Base-by-base conservation (phyloP, 805 yeast species). In the Blastobotrys terrestris region DNA sequence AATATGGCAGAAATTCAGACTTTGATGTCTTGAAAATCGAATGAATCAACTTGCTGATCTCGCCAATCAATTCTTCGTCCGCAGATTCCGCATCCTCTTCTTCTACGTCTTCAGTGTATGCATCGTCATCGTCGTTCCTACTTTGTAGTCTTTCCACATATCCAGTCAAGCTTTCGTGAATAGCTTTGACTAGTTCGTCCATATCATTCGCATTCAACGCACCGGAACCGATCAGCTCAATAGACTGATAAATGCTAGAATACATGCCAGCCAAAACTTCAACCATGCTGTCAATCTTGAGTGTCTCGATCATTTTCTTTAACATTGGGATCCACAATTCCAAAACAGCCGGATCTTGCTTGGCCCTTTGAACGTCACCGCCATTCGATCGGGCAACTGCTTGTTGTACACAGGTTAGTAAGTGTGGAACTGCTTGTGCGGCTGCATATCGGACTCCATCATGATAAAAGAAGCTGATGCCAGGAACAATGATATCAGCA, bases 391-490 rank as follows among this genome's bases (percentile, higher is more conserved):
- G 81, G 45, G 69, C 72, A n/a, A 78, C 77, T 2, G 78, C 78
- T 2, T 68, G 63, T 54, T 75, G 72, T n/a, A 84, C 75, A 58
- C 87, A 81, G 51, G 79, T 71, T 55, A 94, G 72, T 51, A 92
- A 72, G 2, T 89, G 81, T 1, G 97, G 90, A 63, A 91, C 81
- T 3, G 91, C 77, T 56, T 84, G 78, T 1, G 97, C 91, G 46
- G 96, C 90, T n/a, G 92, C 80, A 22, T 86, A 88, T 60, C 98
- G 81, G 3, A 92, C 98, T 40, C 95, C 96, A 67, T 90, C 97
- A 66, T 90, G 97, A 63, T 91, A 78, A 66, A 87, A 90, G 67
- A 92, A 94, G 65, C 85, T 94, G 53, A 94, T 75, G 2, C 96
- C 89, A 4, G 98, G 98, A 26, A 90, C 72, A 7, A 89, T 85